Conservation (phyloP, 805 yeast species). For the Scheffersomyces coipomensis region DNA sequence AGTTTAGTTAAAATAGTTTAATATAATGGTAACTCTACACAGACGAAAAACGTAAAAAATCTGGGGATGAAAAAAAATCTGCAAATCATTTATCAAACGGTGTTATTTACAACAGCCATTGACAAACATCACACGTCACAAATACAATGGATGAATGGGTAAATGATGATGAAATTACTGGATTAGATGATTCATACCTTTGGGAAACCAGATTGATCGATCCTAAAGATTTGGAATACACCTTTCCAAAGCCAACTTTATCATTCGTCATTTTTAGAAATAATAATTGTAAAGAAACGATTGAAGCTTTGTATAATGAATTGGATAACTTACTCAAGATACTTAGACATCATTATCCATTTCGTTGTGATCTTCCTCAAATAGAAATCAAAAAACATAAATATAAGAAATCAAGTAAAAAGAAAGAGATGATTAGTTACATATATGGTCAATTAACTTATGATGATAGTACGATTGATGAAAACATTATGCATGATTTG, state of each 20-base stretch:
- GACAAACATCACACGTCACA: no score
- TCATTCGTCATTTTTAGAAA: background rate
- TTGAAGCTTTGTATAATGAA: background rate
- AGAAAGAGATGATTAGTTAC: constrained; percentile 14
- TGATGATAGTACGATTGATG: constrained; percentile 46
- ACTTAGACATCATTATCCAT: no score
- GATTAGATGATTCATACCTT: background rate
- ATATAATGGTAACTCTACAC: no score
- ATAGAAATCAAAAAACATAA: constrained; percentile 1
- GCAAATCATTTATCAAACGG: no score
- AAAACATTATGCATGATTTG: constrained; percentile 32
- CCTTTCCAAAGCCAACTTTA: background rate
- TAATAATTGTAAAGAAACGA: background rate
- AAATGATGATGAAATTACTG: no score
- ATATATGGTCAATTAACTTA: constrained; percentile 42
- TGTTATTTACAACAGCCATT: no score
- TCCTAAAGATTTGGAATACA: background rate
- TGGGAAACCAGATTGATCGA: background rate
- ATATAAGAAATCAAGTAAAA: background rate
- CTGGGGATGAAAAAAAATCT: no score
- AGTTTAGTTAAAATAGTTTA: no score
- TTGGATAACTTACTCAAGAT: no score
- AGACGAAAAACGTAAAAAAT: no score
- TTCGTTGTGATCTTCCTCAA: background rate
- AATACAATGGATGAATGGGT: no score